A percentile compares a stretch with the other conserved stretches of the same genome.
phyloP scores from a whole-genome alignment of 2,329 filamentous ascomycete genomes.

The Aspergillus melleus region DNA sequence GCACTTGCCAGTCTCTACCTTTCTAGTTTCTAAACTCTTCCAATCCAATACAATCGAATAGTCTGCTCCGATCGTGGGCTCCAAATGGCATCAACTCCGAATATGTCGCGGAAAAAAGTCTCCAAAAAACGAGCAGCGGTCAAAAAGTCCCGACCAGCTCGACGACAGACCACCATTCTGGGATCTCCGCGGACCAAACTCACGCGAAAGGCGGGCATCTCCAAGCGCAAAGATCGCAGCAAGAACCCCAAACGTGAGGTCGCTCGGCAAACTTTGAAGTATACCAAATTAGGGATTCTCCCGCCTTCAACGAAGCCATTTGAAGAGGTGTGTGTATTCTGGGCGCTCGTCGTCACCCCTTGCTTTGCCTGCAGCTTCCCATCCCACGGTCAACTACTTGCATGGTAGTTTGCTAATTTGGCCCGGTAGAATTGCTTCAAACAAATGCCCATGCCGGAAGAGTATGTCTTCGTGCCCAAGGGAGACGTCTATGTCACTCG shows the following conservation, averaged over 20 bases:
- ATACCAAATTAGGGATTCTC: slow-evolving; percentile 15
- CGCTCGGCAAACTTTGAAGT: slow-evolving; percentile 11
- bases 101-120: slow-evolving; percentile 12
- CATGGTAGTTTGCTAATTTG: slow-evolving; percentile 8
- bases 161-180: slow-evolving; percentile 4
- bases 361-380: neutral
- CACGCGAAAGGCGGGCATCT: slow-evolving; percentile 11
- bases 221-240: slow-evolving; percentile 7
- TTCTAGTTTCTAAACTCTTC: neutral
- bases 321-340: slow-evolving; percentile 25
- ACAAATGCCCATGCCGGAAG: slow-evolving; percentile 25
- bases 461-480: slow-evolving; percentile 43
- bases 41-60: neutral
- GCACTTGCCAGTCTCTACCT: neutral
- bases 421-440: slow-evolving; percentile 33
- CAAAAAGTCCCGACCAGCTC: slow-evolving; percentile 11
- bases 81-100: slow-evolving; percentile 15
- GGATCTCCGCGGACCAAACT: slow-evolving; percentile 16
- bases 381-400: slow-evolving; percentile 4
- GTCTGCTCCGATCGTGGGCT: neutral
- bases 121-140: slow-evolving; percentile 8
- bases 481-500: slow-evolving; percentile 47
- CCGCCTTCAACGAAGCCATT: slow-evolving; percentile 26
- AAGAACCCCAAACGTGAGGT: slow-evolving; percentile 1
- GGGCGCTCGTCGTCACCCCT: neutral